Evolutionary conservation across 1,139 yeast genomes (phyloP).

Genomic region (Suhomyces yuchorum): DNA sequence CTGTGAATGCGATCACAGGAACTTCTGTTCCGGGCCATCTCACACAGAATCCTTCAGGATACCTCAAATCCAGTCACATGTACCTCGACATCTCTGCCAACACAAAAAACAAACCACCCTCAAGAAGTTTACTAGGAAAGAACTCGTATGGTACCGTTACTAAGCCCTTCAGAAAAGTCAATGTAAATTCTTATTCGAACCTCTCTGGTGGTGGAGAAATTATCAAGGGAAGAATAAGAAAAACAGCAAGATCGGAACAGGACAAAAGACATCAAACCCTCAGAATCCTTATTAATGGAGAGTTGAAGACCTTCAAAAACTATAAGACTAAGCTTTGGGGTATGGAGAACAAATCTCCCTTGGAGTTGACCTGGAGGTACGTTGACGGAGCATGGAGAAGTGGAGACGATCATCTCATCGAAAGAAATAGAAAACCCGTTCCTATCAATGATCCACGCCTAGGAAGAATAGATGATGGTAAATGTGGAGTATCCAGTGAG

Average conservation of each 20-base stretch:
- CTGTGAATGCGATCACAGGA: slow-evolving; percentile 26
- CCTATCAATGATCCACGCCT: slow-evolving; percentile 4
- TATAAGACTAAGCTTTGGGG: slow-evolving; percentile 90
- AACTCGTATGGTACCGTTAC: slow-evolving; percentile 40
- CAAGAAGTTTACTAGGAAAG: slow-evolving; percentile 32
- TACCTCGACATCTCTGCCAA: slow-evolving; percentile 35
- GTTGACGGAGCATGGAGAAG: slow-evolving; percentile 77
- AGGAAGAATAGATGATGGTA: slow-evolving; percentile 13
- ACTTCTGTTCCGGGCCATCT: slow-evolving; percentile 17
- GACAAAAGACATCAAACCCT: slow-evolving; percentile 58
- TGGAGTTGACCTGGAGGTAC: slow-evolving; percentile 66
- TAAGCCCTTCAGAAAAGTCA: slow-evolving; percentile 16
- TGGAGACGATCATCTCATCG: slow-evolving; percentile 79
- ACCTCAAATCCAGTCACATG: slow-evolving; percentile 39
- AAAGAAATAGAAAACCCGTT: slow-evolving; percentile 37
- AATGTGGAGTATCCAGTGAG: slow-evolving; percentile 30
- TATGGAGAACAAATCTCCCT: slow-evolving; percentile 60
- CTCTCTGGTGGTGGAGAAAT: slow-evolving; percentile 48
- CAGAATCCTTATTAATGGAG: slow-evolving; percentile 65
- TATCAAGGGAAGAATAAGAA: slow-evolving; percentile 65
- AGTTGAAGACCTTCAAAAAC: slow-evolving; percentile 57
- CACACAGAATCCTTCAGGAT: slow-evolving; percentile 28
- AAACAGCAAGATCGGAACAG: slow-evolving; percentile 49
- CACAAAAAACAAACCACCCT: slow-evolving; percentile 40
- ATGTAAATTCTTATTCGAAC: slow-evolving; percentile 24